phyloP scores from a whole-genome alignment of 371 early-diverging fungal species.

The Dinochytrium kinnereticum region DNA sequence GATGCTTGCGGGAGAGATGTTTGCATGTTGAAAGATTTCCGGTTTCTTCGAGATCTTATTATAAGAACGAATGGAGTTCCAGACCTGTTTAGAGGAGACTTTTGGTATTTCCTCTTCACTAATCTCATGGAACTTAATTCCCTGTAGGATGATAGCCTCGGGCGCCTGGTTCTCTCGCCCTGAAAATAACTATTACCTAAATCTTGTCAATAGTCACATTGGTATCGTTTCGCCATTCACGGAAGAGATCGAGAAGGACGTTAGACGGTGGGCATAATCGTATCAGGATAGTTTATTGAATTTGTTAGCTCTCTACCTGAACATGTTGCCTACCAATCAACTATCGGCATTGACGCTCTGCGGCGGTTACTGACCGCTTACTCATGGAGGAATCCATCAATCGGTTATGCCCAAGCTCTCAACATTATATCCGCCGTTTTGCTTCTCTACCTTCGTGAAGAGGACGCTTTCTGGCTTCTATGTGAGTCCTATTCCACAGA shows the following conservation, averaged over 20 bases:
- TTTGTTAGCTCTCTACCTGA: conserved; percentile 59
- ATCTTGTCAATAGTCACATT: conserved; percentile 40
- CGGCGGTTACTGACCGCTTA: conserved; percentile 65
- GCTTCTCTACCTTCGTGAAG: conserved; percentile 65
- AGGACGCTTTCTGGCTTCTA: conserved; percentile 70
- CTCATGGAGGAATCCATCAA: conserved; percentile 65
- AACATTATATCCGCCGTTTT: conserved; percentile 68
- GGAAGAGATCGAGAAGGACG: conserved; percentile 74
- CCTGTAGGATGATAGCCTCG: conserved; percentile 47
- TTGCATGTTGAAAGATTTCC: conserved; percentile 60
- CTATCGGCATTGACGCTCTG: conserved; percentile 61
- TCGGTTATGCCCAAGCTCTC: conserved; percentile 74
- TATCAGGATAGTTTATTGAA: conserved; percentile 3
- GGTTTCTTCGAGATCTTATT: conserved; percentile 52
- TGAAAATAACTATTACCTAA: conserved; percentile 45
- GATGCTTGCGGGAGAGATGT: conserved; percentile 60
- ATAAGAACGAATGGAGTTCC: conserved; percentile 53
- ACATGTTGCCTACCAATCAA: conserved; percentile 67
- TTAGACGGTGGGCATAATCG: conserved; percentile 48
- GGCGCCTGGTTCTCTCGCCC: conserved; percentile 58
- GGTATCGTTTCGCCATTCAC: conserved; percentile 47
- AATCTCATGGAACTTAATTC: neutral
- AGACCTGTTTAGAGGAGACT: conserved; percentile 51
- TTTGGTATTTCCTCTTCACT: conserved; percentile 57
- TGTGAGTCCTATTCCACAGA: conserved; percentile 49